Base-by-base conservation (phyloP, 208 protist genomes). In the Trypanosoma melophagium region DNA sequence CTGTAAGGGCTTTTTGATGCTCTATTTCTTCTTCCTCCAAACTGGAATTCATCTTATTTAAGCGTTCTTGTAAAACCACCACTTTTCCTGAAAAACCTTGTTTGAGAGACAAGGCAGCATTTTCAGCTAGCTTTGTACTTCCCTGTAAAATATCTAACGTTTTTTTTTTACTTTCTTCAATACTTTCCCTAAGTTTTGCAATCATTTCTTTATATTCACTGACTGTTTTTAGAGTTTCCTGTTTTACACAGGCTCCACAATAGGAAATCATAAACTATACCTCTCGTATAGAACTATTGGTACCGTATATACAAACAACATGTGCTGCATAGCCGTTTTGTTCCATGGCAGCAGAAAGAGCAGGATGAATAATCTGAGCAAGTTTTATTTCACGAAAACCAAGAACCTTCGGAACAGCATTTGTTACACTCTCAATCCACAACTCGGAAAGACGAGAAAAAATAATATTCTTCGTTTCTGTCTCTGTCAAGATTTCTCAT, bases 181-280 rank as follows among this genome's bases (percentile, higher is more conserved):
- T 70, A 35, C 17, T 49, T 40, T 70, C 65, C 16, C 63, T 2
- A 14, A 70, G 17, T 41, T 8, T 12, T 19, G 28, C 35, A 52
- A 70, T 50, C 13, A 61, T 44, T 51, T 63, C 63, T 44, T 60
- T 69, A 42, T 60, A 66, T 51, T 66, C 60, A 38, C 40, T 52
- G 7, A 66, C 60, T 45, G 60, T 52, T 51, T 60, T 66, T 28
- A 66, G 44, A 21, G 7, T 25, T 21, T 66, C 52, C 14, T 69
- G 17, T 47, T 69, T 69, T 28, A 69, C 21, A 44, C 63, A 69
- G 28, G 63, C 52, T 21, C 16, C 44, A 44, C 31, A 40, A 10
- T 57, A 69, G 38, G 13, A 40, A 35, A 61, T 51, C 41, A 51
- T 60, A 44, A 35, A 44, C 17, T 40, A 7, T 25, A 21, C 61